Base-by-base conservation (phyloP, 1,139 yeast genomes). In the Geotrichum europaeum region DNA sequence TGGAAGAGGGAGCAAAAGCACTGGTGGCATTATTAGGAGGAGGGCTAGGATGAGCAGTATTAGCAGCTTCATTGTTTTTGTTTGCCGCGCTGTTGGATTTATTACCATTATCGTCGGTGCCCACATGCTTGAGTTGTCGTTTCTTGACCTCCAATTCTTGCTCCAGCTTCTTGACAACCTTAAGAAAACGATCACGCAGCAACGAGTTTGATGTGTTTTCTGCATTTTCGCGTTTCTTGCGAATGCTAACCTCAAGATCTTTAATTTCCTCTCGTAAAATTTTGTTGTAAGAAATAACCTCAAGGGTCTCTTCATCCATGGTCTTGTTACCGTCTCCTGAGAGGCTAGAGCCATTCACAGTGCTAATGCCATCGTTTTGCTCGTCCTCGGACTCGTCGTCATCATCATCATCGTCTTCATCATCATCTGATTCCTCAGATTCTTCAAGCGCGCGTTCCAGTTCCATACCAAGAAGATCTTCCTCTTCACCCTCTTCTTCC, bases 131-230 rank as follows among this genome's bases (percentile, higher is more conserved):
- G 68, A 92, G 79, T 69, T 88, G 94, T 62, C 87, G 79, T 75
- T 83, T 84, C 78, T 94, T 94, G 69, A 84, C 81, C 62, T 91
- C 97, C 63, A 92, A 79, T 65, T 95, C 97, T 57, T 86, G 85
- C 73, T 85, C 87, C 68, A 95, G 80, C 62, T 92, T 86, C 63
- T 81, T 82, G 62, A 90, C 87, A 60, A 89, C 90, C 66, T 88
- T 95, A 68, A 87, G 82, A 72, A 91, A 88, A 75, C 97, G 86
- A 75, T 87, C 89, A 72, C 87, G 85, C 84, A 94, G 81, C 77
- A 94, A 87, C 68, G 92, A 92, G 72, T 91, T 91, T 20, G 92
- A 84, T 1, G 96, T 92, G 62, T 86, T 86, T 20, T 81, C 83
- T 56, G 90, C 82, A 67, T 89, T 94, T 59, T 81, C 81, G 70